Conservation (phyloP, 495 filamentous ascomycete genomes). For the Acidiella bohemica region DNA sequence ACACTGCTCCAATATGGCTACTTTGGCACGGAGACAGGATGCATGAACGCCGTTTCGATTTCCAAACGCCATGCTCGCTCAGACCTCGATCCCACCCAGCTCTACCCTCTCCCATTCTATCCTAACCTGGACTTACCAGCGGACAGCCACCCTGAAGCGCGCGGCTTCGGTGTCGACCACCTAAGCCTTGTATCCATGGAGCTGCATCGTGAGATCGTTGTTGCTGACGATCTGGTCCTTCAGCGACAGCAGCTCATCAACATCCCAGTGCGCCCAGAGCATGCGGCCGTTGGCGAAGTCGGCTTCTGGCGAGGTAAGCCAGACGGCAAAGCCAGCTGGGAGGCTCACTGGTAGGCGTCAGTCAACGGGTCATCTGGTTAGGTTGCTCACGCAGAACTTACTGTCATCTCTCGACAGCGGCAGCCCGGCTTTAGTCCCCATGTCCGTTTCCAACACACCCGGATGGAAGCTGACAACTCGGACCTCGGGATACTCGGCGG, state of each 20-base stretch:
- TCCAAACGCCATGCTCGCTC: too few relatives aligned
- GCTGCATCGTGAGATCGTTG: background rate
- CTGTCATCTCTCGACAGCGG: background rate
- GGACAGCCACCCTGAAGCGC: too few relatives aligned
- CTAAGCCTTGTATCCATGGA: too few relatives aligned
- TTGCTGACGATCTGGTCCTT: constrained; percentile 5
- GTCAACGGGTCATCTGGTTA: background rate
- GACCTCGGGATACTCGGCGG: background rate
- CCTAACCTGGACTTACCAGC: too few relatives aligned
- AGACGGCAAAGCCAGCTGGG: constrained; percentile 8
- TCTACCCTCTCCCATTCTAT: too few relatives aligned
- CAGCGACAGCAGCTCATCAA: constrained; percentile 10
- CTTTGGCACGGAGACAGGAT: too few relatives aligned
- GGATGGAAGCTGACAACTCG: background rate
- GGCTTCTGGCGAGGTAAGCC: constrained; percentile 1
- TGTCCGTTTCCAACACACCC: constrained; percentile 1
- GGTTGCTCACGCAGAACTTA: background rate
- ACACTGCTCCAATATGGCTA: too few relatives aligned
- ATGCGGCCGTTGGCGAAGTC: constrained; percentile 3
- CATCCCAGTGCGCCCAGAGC: constrained; percentile 9
- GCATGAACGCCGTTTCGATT: too few relatives aligned
- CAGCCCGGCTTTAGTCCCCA: background rate
- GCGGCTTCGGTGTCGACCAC: too few relatives aligned
- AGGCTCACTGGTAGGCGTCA: constrained; percentile 1
- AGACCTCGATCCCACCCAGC: too few relatives aligned